phyloP scores from a whole-genome alignment of 1,284 basidiomycete genomes.

The Schizophyllum commune region DNA sequence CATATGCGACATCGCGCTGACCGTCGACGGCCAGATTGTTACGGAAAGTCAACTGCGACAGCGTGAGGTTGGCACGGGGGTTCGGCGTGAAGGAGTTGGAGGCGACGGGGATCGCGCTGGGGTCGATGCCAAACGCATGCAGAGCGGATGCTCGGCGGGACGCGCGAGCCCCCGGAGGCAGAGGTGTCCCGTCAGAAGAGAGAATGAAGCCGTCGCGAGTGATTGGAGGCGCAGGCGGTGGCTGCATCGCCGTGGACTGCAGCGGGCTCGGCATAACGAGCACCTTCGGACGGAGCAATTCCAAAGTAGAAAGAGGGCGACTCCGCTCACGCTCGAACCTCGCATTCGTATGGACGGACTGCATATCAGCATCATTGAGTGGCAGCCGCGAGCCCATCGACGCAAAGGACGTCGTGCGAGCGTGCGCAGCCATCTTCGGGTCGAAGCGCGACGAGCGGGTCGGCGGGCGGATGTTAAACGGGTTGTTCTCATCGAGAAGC shows the following conservation, averaged over 20 bases:
- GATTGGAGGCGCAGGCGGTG: slow-evolving; percentile 23
- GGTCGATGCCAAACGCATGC: slow-evolving; percentile 20
- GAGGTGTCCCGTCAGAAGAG: slow-evolving; percentile 56
- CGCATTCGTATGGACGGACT: slow-evolving; percentile 29
- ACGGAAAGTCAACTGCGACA: slow-evolving; percentile 76
- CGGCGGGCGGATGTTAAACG: slow-evolving; percentile 53
- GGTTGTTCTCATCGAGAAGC: slow-evolving; percentile 40
- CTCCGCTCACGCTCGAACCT: slow-evolving; percentile 28
- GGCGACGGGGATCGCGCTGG: slow-evolving; percentile 32
- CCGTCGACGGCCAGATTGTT: slow-evolving; percentile 64
- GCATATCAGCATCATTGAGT: slow-evolving; percentile 36
- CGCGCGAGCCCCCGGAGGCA: slow-evolving; percentile 60
- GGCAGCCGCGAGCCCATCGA: slow-evolving; percentile 58
- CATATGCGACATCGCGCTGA: slow-evolving; percentile 52
- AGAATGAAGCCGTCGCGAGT: slow-evolving; percentile 53
- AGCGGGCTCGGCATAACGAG: slow-evolving; percentile 82
- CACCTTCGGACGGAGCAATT: slow-evolving; percentile 72
- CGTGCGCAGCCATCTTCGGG: slow-evolving; percentile 50
- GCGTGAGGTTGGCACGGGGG: slow-evolving; percentile 58
- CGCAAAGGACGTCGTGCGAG: slow-evolving; percentile 57
- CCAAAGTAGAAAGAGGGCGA: slow-evolving; percentile 64
- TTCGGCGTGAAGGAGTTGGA: slow-evolving; percentile 74
- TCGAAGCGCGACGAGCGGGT: slow-evolving; percentile 65
- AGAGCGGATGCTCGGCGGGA: slow-evolving; percentile 37
- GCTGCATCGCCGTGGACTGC: slow-evolving; percentile 38